Percentiles rank a stretch among this genome's conserved stretches.
phyloP scores from a whole-genome alignment of 495 filamentous ascomycete genomes.

The Tetracladium setigerum region DNA sequence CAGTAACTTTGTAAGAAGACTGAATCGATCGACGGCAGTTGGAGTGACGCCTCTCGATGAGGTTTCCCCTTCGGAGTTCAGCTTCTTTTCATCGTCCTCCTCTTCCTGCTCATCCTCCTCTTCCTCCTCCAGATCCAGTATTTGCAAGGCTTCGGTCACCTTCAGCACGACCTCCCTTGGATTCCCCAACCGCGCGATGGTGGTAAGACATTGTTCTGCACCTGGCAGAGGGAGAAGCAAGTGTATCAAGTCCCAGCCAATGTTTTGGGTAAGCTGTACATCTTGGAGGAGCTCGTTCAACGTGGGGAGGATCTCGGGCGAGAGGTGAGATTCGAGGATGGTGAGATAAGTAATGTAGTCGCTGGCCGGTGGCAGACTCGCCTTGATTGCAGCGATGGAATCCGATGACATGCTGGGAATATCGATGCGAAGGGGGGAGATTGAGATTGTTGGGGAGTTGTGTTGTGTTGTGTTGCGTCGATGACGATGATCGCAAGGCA shows the following conservation, averaged over 20 bases:
- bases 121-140: slow-evolving; percentile 47
- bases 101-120: slow-evolving; percentile 30
- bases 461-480: too few relatives aligned
- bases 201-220: slow-evolving; percentile 67
- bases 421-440: not conserved
- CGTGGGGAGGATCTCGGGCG: slow-evolving; percentile 63
- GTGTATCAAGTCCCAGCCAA: slow-evolving; percentile 93
- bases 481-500: too few relatives aligned
- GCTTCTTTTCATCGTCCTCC: slow-evolving; percentile 13
- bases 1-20: slow-evolving; percentile 70
- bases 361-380: slow-evolving; percentile 55
- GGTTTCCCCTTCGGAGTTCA: slow-evolving; percentile 18
- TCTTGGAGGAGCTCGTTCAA: slow-evolving; percentile 77
- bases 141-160: slow-evolving; percentile 48
- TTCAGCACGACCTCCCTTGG: slow-evolving; percentile 91
- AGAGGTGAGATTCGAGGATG: slow-evolving; percentile 78
- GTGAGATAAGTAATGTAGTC: slow-evolving; percentile 87
- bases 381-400: slow-evolving; percentile 34
- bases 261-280: slow-evolving; percentile 74
- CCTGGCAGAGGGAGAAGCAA: slow-evolving; percentile 72
- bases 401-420: slow-evolving; percentile 16
- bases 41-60: slow-evolving; percentile 6
- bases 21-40: slow-evolving; percentile 49
- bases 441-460: too few relatives aligned
- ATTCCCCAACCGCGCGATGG: slow-evolving; percentile 73